phyloP scores from a whole-genome alignment of 768 basidiomycete genomes.

The Termitomyces sp. region DNA sequence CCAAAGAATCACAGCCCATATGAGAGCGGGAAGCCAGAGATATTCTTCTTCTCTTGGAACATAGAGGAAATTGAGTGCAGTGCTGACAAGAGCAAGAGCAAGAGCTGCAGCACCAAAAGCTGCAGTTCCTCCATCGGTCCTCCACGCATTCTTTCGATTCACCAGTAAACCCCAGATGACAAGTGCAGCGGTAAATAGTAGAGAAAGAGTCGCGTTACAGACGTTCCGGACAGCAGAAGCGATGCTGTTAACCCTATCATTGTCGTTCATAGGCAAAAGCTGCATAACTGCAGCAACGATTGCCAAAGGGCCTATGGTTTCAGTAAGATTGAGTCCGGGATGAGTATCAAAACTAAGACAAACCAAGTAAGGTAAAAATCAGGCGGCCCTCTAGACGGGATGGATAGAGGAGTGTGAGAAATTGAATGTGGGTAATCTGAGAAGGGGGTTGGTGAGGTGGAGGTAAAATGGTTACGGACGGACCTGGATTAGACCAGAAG shows the following conservation, averaged over 20 bases:
- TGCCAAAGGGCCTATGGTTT: slow-evolving; percentile 68
- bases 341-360: slow-evolving; percentile 14
- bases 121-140: slow-evolving; percentile 94
- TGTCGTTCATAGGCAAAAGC: slow-evolving; percentile 64
- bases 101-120: slow-evolving; percentile 88
- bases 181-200: slow-evolving; percentile 88
- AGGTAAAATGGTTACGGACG: slow-evolving; percentile 17
- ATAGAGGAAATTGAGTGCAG: slow-evolving; percentile 84
- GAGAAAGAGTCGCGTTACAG: slow-evolving; percentile 93
- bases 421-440: slow-evolving; percentile 96
- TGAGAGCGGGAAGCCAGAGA: slow-evolving; percentile 86
- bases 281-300: slow-evolving; percentile 81
- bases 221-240: slow-evolving; percentile 84
- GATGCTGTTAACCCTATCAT: slow-evolving; percentile 39
- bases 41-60: slow-evolving; percentile 82
- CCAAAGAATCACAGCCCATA: slow-evolving; percentile 94
- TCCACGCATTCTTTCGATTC: slow-evolving; percentile 91
- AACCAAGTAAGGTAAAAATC: slow-evolving; percentile 81
- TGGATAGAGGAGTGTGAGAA: slow-evolving; percentile 92
- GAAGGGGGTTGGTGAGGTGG: not conserved
- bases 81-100: slow-evolving; percentile 75
- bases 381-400: slow-evolving; percentile 84
- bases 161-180: slow-evolving; percentile 91
- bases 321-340: not conserved
- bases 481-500: slow-evolving; percentile 83